These are phyloP conservation scores for Nicotiana sylvestris DNA, from an alignment of 257 asterid genomes.

Conservation along the genomic window DNA sequence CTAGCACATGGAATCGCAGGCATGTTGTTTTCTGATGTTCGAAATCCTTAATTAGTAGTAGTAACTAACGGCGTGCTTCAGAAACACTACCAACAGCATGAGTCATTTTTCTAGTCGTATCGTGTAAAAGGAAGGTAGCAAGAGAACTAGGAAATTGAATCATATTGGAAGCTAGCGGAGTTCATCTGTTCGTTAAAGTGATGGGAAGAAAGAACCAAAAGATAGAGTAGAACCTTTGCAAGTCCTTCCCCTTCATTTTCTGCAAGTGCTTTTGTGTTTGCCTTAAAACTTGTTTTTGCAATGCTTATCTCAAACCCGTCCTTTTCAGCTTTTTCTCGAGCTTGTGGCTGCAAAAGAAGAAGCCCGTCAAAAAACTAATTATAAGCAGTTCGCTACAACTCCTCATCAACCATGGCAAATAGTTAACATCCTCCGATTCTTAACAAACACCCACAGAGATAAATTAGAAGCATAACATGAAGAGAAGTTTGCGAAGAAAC, in stretches of 20 bases:
- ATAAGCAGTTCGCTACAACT: background rate
- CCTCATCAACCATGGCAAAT: background rate
- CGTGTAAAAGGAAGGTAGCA: background rate
- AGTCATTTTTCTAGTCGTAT: background rate
- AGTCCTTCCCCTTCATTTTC: slow-evolving; percentile 95
- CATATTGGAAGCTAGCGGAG: background rate
- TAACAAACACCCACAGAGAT: background rate
- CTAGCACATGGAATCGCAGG: background rate
- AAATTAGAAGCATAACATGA: background rate
- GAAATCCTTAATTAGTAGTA: background rate
- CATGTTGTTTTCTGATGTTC: background rate
- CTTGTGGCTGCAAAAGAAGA: slow-evolving; percentile 68
- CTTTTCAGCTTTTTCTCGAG: slow-evolving; percentile 78
- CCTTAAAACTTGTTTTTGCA: slow-evolving; percentile 87
- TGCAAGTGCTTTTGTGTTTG: slow-evolving; percentile 89
- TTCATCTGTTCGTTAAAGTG: background rate
- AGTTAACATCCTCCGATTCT: background rate
- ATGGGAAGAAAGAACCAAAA: background rate
- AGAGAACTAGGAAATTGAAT: background rate
- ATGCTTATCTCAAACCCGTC: slow-evolving; percentile 83
- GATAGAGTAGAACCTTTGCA: slow-evolving; percentile 51
- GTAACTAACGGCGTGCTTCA: background rate
- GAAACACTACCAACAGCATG: background rate
- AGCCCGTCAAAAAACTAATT: background rate
- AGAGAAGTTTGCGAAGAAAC: background rate